Base-by-base conservation (phyloP, 805 yeast species). In the Saccharomyces eubayanus region DNA sequence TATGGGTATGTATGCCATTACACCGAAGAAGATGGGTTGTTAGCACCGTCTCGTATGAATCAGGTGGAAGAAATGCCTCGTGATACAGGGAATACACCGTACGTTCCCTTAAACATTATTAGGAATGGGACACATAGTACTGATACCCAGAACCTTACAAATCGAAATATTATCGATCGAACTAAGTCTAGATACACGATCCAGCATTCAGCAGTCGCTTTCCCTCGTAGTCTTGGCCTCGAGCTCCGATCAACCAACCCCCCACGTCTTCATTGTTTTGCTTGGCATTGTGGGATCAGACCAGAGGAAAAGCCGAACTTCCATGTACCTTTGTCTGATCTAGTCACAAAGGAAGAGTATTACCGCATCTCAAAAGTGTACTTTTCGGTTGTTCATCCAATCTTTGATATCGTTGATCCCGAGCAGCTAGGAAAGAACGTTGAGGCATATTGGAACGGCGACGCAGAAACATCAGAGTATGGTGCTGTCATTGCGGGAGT, bases 191-290 rank as follows among this genome's bases (percentile, higher is more conserved):
- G 56, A 24, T 50, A 53, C 16, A 53, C 51, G 56, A 47, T 41
- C 28, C 52, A 48, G 28, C 47, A 46, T 36, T 55, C 58, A 5
- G 56, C 58, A 16, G 51, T 55, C 27, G 53, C 58, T 3, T 53
- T 55, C 31, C 56, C 58, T 11, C 56, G 56, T 12, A 47, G 47
- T 27, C 58, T 55, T 40, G 58, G 53, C 5, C 54, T 55, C 5
- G 58, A 53, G 40, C 54, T 55, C 20, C 50, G 49, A 21, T 55
- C 58, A n/a, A 29, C 53, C 4, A 51, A 55, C 27, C 58, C 58
- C 14, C 58, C 58, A 9, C 58, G 51, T n/a, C 47, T 55, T 40
- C 56, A 53, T 48, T 55, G 56, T 16, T 53, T 55, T 36, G 58
- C 54, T 6, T 55, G 58, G 58, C 45, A 55, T 48, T 53, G 58